Evolutionary conservation across 441 rosid genomes (phyloP), one percentile per base, ranked within the genome.

Genomic region (Omphalea diandra): DNA sequence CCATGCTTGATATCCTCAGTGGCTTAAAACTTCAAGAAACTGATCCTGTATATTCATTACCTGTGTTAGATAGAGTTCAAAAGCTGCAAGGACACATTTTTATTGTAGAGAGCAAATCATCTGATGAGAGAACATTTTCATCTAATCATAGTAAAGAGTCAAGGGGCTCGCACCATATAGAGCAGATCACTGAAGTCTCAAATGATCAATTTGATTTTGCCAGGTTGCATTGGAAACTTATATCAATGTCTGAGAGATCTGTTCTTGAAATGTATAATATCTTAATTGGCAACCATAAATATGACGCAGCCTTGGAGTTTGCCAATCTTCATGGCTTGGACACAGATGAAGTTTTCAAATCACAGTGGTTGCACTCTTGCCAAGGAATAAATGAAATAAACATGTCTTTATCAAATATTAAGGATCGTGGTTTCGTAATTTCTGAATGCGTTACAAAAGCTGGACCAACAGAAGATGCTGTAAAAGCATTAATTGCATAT

Each of bases 391-490:
- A 76, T 69, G 99, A 91, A 43, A 80, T 96, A 74, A 80, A 77
- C 77, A 75, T 70, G 77, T 81, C 83, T 62, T 78, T 96, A 79
- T 82, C 88, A 65, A 81, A 83, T 61, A 90, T 96, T 70, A 85
- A 84, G 75, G 99, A 96, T 83, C 77, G 76, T 76, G 83, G 68
- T 70, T 96, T 91, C 74, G 84, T 90, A 65, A 87, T 96, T 65
- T 83, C 89, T 43, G 93, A 93, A 80, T 96, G 99, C 72, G 67
- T 84, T 60, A 88, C 90, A 68, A 91, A 82, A 82, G 85, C 85
- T 80, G 94, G 94, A 69, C 75, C 86, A 67, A 84, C 94, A 69
- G 99, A 96, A 86, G 97, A 88, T 80, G 84, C 88, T 69, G 79
- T 77, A 69, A 96, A 82, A 86, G 90, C 93, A 58, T 76, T 96